phyloP scores from a whole-genome alignment of 108 stramenopile genomes.

The Fragilaria crotonensis region DNA sequence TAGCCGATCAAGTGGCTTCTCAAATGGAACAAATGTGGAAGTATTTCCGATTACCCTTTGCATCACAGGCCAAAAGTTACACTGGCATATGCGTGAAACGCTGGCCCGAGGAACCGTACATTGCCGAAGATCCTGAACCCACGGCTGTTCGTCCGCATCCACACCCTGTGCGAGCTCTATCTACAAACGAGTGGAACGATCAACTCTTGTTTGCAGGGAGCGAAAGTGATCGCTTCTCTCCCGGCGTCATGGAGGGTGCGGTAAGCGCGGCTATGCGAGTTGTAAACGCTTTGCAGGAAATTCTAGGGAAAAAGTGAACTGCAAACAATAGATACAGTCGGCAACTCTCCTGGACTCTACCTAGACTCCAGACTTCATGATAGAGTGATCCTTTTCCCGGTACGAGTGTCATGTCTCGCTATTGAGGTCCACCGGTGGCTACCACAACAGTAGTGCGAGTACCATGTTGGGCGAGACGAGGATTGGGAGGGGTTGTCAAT shows the following conservation, averaged over 20 bases:
- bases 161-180: slow-evolving; percentile 22
- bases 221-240: slow-evolving; percentile 38
- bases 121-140: slow-evolving; percentile 33
- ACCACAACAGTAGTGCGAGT: too few species aligned
- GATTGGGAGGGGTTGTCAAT: too few species aligned
- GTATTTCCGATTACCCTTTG: background rate
- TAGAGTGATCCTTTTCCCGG: too few species aligned
- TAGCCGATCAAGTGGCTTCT: slow-evolving; percentile 23
- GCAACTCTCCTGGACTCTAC: too few species aligned
- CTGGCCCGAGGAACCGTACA: slow-evolving; percentile 45
- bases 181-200: slow-evolving; percentile 38
- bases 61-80: slow-evolving; percentile 11
- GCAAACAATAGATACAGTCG: too few species aligned
- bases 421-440: too few species aligned
- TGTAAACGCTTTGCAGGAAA: slow-evolving; percentile 15
- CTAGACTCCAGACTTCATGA: too few species aligned
- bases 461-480: too few species aligned
- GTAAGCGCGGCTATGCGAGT: slow-evolving; percentile 41
- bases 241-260: slow-evolving; percentile 70
- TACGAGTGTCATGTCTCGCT: too few species aligned
- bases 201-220: slow-evolving; percentile 47
- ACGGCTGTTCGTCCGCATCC: slow-evolving; percentile 38
- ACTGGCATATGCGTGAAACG: slow-evolving; percentile 17
- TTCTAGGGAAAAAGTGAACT: too few species aligned
- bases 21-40: slow-evolving; percentile 26